Conservation (phyloP, 306 rosid species). For the Pueraria montana region DNA sequence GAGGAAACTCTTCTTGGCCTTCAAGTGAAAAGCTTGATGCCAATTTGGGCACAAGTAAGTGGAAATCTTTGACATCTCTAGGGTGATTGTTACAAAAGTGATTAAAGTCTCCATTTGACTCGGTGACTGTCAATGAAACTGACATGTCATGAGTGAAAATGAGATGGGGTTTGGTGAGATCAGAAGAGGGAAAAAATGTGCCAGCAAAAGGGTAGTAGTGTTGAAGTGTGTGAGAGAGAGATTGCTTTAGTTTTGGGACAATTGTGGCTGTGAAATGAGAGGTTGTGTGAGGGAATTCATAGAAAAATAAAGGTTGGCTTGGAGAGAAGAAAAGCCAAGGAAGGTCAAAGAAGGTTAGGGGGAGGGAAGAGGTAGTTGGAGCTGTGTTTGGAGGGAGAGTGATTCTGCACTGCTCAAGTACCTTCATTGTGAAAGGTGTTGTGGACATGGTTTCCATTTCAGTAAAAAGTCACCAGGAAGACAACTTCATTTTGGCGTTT, state of each 20-base stretch:
- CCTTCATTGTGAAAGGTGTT: slow-evolving; percentile 1
- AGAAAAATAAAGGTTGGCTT: slow-evolving; percentile 61
- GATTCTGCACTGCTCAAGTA: slow-evolving; percentile 51
- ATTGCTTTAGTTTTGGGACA: slow-evolving; percentile 60
- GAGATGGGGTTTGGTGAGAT: slow-evolving; percentile 52
- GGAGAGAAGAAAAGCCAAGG: slow-evolving; percentile 77
- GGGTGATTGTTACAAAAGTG: slow-evolving; percentile 38
- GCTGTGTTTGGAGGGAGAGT: slow-evolving; percentile 45
- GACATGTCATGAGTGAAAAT: slow-evolving; percentile 28
- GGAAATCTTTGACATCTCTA: slow-evolving; percentile 42
- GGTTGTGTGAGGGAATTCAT: slow-evolving; percentile 43
- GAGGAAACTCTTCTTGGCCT: slow-evolving; percentile 38
- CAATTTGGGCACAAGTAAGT: slow-evolving; percentile 53
- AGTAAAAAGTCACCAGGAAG: no score
- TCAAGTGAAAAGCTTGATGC: not conserved
- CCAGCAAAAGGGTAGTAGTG: slow-evolving; percentile 63
- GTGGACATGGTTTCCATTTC: slow-evolving; percentile 27
- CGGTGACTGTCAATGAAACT: slow-evolving; percentile 38
- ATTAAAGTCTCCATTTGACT: slow-evolving; percentile 44
- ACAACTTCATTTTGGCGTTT: no score
- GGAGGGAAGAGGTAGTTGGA: slow-evolving; percentile 46
- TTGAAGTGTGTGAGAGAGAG: slow-evolving; percentile 63
- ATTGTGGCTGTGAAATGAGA: slow-evolving; percentile 47
- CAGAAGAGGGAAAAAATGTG: slow-evolving; percentile 8
- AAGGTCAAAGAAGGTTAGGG: slow-evolving; percentile 64